Conservation (phyloP, 1,284 basidiomycete species). For the Mycosarcoma maydis region DNA sequence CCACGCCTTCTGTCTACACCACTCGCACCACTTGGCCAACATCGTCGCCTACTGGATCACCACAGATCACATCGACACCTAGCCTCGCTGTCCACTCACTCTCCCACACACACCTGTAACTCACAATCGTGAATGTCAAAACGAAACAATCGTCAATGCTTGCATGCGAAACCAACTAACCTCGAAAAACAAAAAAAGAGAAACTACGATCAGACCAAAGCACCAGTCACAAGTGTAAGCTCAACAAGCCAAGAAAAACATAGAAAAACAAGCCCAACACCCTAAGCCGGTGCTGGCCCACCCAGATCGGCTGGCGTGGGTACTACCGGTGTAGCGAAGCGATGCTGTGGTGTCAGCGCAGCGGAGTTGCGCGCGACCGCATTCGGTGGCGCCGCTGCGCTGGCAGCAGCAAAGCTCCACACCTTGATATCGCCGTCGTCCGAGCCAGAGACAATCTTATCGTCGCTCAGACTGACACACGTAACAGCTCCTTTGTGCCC, state of each 20-base stretch:
- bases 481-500: slow-evolving; percentile 95
- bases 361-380: background rate
- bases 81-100: no score
- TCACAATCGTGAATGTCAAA: no score
- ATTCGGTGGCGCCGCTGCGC: background rate
- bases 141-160: no score
- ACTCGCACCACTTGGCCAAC: slow-evolving; percentile 37
- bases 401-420: slow-evolving; percentile 55
- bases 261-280: background rate
- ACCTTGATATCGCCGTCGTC: slow-evolving; percentile 80
- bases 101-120: no score
- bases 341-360: background rate
- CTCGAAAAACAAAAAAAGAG: no score
- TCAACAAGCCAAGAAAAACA: slow-evolving; percentile 4
- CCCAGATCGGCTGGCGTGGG: slow-evolving; percentile 1
- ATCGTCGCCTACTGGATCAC: slow-evolving; percentile 31
- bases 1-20: slow-evolving; percentile 53
- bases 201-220: no score
- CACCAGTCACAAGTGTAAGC: no score
- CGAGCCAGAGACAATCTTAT: slow-evolving; percentile 93
- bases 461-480: slow-evolving; percentile 87
- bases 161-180: no score
- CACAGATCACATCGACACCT: no score
- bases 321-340: slow-evolving; percentile 4
- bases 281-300: slow-evolving; percentile 9